Percentiles rank a stretch among this genome's conserved stretches.
These are phyloP conservation scores for Cladorrhinum sp. DNA, from an alignment of 2,329 filamentous ascomycete species.

Conservation along the genomic window DNA sequence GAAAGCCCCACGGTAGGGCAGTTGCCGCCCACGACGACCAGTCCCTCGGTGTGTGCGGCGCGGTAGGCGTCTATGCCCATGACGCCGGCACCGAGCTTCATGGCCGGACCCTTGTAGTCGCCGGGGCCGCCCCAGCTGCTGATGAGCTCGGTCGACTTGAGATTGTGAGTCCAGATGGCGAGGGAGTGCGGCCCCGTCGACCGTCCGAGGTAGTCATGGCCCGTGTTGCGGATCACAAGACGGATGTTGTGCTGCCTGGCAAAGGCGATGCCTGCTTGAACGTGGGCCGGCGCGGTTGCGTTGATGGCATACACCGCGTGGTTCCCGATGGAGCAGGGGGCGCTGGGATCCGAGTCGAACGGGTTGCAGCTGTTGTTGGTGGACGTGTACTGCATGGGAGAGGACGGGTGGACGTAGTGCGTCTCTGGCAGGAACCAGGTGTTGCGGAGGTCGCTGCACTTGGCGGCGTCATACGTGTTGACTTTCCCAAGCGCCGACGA, in stretches of 20 bases:
- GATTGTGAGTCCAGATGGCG: conserved; percentile 37
- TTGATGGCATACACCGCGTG: conserved; percentile 33
- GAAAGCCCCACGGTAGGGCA: conserved; percentile 50
- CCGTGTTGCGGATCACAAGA: conserved; percentile 45
- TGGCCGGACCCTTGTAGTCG: conserved; percentile 37
- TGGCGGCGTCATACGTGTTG: conserved; percentile 40
- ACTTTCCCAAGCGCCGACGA: neutral
- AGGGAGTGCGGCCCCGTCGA: neutral
- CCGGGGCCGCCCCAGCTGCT: conserved; percentile 24
- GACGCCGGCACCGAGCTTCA: conserved; percentile 49
- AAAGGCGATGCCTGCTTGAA: conserved; percentile 30
- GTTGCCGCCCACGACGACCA: conserved; percentile 46
- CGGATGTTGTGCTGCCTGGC: conserved; percentile 40
- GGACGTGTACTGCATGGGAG: neutral
- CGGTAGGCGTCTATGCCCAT: conserved; percentile 40
- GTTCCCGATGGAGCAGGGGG: conserved; percentile 37
- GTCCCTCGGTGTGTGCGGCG: conserved; percentile 35
- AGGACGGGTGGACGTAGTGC: neutral
- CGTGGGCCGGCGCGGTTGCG: conserved; percentile 26
- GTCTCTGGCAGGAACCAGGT: neutral
- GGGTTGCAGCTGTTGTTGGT: neutral
- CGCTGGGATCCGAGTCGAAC: neutral
- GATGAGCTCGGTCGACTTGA: conserved; percentile 31
- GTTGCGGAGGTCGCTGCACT: conserved; percentile 37
- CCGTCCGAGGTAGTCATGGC: conserved; percentile 34